A percentile compares a stretch with the other conserved stretches of the same genome.
These are phyloP conservation scores for Astragalus membranaceus DNA, from an alignment of 306 rosid genomes.

Conservation along the genomic window DNA sequence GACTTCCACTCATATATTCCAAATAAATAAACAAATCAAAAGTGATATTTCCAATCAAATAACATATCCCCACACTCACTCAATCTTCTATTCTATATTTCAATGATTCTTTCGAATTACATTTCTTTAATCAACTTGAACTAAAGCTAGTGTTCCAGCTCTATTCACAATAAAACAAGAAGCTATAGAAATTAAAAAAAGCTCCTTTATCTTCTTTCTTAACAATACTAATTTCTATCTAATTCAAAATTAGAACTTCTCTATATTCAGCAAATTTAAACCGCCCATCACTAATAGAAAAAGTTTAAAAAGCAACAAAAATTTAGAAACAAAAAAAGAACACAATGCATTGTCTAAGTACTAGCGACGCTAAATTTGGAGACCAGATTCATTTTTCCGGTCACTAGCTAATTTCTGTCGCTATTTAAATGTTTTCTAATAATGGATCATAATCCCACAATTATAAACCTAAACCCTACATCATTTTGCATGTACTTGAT, in stretches of 20 bases:
- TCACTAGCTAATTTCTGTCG: too few relatives aligned
- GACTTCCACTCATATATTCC: constrained; percentile 97
- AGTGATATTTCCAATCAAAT: constrained; percentile 73
- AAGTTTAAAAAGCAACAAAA: too few relatives aligned
- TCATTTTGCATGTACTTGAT: constrained; percentile 44
- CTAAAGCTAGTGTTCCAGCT: constrained; percentile 56
- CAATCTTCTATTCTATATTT: constrained; percentile 36
- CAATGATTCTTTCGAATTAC: constrained; percentile 48
- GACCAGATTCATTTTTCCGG: too few relatives aligned
- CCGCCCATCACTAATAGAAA: too few relatives aligned
- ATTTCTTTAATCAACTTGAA: constrained; percentile 13
- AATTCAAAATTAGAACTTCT: constrained; percentile 20
- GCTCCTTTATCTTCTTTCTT: constrained; percentile 35
- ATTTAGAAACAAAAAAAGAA: too few relatives aligned
- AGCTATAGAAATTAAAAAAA: constrained; percentile 23
- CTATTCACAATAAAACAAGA: constrained; percentile 43
- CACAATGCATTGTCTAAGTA: too few relatives aligned
- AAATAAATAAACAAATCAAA: constrained; percentile 55
- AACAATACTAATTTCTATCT: constrained; percentile 30
- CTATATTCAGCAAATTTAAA: constrained; percentile 32
- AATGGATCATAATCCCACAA: too few relatives aligned
- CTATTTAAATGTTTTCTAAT: too few relatives aligned
- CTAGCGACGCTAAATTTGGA: too few relatives aligned
- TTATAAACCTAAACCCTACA: constrained; percentile 24
- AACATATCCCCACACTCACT: constrained; percentile 48